phyloP scores from a whole-genome alignment of 2,329 filamentous ascomycete genomes.

The Aaosphaeria arxii region DNA sequence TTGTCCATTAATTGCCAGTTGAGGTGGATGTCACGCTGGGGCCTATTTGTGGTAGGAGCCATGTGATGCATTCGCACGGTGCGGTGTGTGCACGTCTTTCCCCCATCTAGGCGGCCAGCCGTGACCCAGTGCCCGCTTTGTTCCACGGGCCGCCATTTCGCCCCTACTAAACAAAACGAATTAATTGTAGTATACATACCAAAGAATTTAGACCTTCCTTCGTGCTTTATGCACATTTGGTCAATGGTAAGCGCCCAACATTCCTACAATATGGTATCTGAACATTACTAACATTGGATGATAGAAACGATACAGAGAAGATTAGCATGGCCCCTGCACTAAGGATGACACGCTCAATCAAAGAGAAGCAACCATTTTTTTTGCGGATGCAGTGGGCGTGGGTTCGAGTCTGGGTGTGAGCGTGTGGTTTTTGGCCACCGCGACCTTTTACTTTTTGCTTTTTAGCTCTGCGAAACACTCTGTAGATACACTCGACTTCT shows the following conservation, averaged over 20 bases:
- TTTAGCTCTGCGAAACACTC: neutral
- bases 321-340: constrained; percentile 63
- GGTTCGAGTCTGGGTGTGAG: neutral
- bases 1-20: too few species aligned
- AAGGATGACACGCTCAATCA: constrained; percentile 73
- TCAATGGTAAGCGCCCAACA: neutral
- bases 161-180: too few species aligned
- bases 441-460: neutral
- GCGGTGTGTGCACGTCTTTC: too few species aligned
- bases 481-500: neutral
- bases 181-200: too few species aligned
- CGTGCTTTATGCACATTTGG: constrained; percentile 1
- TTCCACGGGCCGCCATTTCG: too few species aligned
- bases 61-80: too few species aligned
- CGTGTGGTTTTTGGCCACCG: neutral
- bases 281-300: neutral
- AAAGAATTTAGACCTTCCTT: neutral
- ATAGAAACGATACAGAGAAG: constrained; percentile 33
- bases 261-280: too few species aligned
- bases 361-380: constrained; percentile 36
- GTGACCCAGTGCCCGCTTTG: too few species aligned
- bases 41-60: too few species aligned
- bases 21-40: too few species aligned
- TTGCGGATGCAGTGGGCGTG: neutral
- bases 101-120: too few species aligned